These are phyloP conservation scores for Rosellinia necatrix DNA, from an alignment of 2,329 filamentous ascomycete species.

Conservation along the genomic window DNA sequence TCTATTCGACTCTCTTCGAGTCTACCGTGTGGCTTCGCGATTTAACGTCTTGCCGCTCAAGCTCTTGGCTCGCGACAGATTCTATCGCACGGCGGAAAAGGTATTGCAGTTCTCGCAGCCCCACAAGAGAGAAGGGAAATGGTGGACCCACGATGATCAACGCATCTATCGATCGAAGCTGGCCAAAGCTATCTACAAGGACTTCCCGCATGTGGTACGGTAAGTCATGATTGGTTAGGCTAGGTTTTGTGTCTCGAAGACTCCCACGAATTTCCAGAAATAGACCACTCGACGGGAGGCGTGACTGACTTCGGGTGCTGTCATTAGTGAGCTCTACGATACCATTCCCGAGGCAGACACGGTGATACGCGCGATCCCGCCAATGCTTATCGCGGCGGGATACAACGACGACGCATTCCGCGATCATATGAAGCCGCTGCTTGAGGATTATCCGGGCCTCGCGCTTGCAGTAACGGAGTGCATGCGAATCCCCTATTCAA, in stretches of 20 bases:
- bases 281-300: too few relatives aligned
- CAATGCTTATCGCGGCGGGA: slow-evolving; percentile 18
- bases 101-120: slow-evolving; percentile 2
- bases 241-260: neutral
- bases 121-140: neutral
- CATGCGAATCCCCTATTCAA: slow-evolving; percentile 5
- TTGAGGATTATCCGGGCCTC: slow-evolving; percentile 11
- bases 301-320: neutral
- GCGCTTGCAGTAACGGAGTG: slow-evolving; percentile 13
- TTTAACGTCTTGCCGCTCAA: slow-evolving; percentile 42
- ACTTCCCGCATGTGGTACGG: slow-evolving; percentile 33
- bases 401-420: slow-evolving; percentile 17
- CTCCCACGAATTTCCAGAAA: neutral
- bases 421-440: slow-evolving; percentile 16
- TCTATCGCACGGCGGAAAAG: slow-evolving; percentile 34
- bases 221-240: neutral
- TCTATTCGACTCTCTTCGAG: slow-evolving; percentile 30
- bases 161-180: slow-evolving; percentile 13
- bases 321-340: slow-evolving; percentile 34
- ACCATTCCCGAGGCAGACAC: slow-evolving; percentile 26
- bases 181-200: slow-evolving; percentile 11
- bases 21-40: slow-evolving; percentile 46
- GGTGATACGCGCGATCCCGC: slow-evolving; percentile 27
- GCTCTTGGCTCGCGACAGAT: slow-evolving; percentile 39
- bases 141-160: slow-evolving; percentile 9